phyloP scores from a whole-genome alignment of 208 protist species.

The Trypanosoma avium region DNA sequence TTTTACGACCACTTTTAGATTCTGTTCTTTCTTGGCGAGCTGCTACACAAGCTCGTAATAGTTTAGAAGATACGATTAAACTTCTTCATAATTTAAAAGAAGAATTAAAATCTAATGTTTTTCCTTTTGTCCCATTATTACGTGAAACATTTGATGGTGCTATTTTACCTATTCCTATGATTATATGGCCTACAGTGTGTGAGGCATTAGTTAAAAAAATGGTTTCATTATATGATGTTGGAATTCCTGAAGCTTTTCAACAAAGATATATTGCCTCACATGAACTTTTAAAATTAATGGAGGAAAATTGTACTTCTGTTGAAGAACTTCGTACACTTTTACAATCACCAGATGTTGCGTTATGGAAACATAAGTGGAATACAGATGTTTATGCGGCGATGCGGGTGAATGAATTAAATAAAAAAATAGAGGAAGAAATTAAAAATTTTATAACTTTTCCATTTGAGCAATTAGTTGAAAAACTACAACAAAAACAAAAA shows the following conservation, averaged over 20 bases:
- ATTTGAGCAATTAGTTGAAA: slow-evolving; percentile 2
- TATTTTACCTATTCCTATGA: slow-evolving; percentile 45
- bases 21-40: slow-evolving; percentile 79
- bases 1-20: slow-evolving; percentile 65
- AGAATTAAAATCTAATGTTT: slow-evolving; percentile 33
- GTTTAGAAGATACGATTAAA: slow-evolving; percentile 47
- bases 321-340: slow-evolving; percentile 61
- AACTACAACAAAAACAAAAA: neutral
- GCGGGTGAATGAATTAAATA: slow-evolving; percentile 46
- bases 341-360: slow-evolving; percentile 57
- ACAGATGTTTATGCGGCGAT: slow-evolving; percentile 82
- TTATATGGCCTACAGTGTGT: slow-evolving; percentile 80
- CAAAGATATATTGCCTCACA: slow-evolving; percentile 66
- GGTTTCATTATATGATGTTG: slow-evolving; percentile 68
- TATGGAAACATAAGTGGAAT: slow-evolving; percentile 90
- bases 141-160: slow-evolving; percentile 38
- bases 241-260: slow-evolving; percentile 78
- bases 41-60: slow-evolving; percentile 71
- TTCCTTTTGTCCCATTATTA: slow-evolving; percentile 58
- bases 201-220: slow-evolving; percentile 81
- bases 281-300: slow-evolving; percentile 50
- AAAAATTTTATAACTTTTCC: neutral
- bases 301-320: slow-evolving; percentile 47
- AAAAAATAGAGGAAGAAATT: slow-evolving; percentile 6
- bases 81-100: slow-evolving; percentile 53